These are phyloP conservation scores for Nakaseomyces kungkrabaensis DNA, from an alignment of 1,139 yeast species.

Conservation along the genomic window DNA sequence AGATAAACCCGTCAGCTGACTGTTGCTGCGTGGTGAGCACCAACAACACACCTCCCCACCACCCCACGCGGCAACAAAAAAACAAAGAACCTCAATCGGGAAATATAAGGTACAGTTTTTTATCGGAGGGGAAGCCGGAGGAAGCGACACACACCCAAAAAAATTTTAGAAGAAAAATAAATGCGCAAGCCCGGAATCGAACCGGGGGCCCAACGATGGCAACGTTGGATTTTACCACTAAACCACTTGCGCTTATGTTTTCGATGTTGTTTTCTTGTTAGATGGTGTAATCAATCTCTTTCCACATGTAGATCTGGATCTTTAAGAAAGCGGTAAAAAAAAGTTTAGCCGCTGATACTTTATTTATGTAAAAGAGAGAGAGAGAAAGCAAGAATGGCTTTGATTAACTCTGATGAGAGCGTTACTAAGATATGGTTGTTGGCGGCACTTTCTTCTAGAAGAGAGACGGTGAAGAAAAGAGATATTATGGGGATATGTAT, in stretches of 20 bases:
- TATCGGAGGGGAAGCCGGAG: no score
- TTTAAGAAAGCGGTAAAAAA: no score
- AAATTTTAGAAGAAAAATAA: neutral
- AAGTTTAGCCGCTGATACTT: neutral
- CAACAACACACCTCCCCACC: no score
- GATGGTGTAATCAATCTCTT: no score
- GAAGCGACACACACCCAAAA: no score
- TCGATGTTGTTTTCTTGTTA: no score
- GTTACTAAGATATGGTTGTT: constrained; percentile 13
- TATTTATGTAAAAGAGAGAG: no score
- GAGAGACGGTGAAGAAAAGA: constrained; percentile 14
- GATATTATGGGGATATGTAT: constrained; percentile 27
- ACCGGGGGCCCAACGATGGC: constrained; percentile 2
- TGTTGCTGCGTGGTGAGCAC: no score
- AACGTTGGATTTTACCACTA: constrained; percentile 1
- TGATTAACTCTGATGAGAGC: neutral
- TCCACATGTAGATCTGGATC: no score
- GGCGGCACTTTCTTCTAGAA: constrained; percentile 7
- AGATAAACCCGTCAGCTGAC: no score
- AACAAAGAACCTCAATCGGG: neutral
- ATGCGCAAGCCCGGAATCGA: constrained; percentile 2
- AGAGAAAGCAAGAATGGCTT: neutral
- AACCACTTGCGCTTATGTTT: neutral
- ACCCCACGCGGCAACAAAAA: no score
- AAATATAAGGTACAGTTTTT: neutral